phyloP scores from a whole-genome alignment of 1,284 basidiomycete species.

The Marasmius sp. region DNA sequence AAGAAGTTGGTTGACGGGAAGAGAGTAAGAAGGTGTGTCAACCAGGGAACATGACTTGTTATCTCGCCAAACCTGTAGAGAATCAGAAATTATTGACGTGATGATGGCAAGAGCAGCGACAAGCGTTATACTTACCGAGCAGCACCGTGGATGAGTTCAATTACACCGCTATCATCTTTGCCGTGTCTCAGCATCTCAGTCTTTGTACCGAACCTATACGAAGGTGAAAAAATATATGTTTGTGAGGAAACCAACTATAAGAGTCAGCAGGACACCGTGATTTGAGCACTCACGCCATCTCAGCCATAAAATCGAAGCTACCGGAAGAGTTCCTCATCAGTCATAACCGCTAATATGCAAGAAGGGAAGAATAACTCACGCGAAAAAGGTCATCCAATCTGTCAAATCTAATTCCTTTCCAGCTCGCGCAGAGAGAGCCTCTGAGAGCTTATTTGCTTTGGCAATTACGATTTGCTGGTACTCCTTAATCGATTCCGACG shows the following conservation, averaged over 20 bases:
- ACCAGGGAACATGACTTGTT: constrained; percentile 37
- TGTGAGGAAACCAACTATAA: too few species aligned
- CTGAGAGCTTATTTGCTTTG: too few species aligned
- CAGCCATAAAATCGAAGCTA: constrained; percentile 66
- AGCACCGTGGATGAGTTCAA: constrained; percentile 34
- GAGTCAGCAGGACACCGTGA: too few species aligned
- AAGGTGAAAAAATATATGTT: too few species aligned
- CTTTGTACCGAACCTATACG: constrained; percentile 48
- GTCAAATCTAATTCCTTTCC: too few species aligned
- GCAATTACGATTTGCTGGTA: too few species aligned
- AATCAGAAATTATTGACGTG: not conserved
- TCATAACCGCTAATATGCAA: constrained; percentile 34
- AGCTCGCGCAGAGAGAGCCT: too few species aligned
- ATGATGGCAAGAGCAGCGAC: not conserved
- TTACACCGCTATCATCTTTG: constrained; percentile 30
- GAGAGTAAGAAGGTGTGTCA: constrained; percentile 27
- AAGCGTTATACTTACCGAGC: constrained; percentile 17
- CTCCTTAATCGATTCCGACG: too few species aligned
- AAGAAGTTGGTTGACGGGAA: constrained; percentile 26
- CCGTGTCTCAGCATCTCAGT: constrained; percentile 41
- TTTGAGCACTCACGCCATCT: constrained; percentile 48
- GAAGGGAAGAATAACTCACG: too few species aligned
- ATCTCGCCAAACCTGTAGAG: constrained; percentile 28
- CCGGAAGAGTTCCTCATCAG: constrained; percentile 25
- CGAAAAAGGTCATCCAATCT: too few species aligned